These are phyloP conservation scores for Coemansia sp. DNA, from an alignment of 192 early-diverging fungal genomes.

Conservation along the genomic window DNA sequence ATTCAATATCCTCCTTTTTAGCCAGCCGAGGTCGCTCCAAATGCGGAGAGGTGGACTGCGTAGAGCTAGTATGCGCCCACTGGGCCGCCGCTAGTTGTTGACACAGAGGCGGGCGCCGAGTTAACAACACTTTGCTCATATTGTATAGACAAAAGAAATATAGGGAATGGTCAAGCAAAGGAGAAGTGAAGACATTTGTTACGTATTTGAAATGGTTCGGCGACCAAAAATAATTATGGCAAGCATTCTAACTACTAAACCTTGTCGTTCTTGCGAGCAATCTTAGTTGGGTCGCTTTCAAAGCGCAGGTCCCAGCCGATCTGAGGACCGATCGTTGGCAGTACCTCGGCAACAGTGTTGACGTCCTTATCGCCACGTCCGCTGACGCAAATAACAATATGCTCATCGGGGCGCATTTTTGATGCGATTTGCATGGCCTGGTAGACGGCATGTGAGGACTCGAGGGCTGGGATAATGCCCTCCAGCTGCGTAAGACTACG, in stretches of 20 bases:
- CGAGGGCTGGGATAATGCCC: conserved; percentile 96
- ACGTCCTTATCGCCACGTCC: conserved; percentile 99
- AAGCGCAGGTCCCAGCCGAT: conserved; percentile 86
- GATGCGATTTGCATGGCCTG: conserved; percentile 76
- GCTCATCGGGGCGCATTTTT: conserved; percentile 70
- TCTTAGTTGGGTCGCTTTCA: conserved; percentile 46
- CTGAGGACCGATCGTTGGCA: conserved; percentile 86
- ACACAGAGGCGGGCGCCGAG: background rate
- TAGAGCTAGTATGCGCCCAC: background rate
- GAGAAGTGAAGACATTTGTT: background rate
- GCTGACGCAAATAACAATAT: conserved; percentile 86
- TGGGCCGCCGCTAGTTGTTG: background rate
- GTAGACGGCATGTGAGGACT: conserved; percentile 92
- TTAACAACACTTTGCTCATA: background rate
- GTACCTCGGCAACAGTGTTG: conserved; percentile 82
- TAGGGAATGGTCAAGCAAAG: background rate
- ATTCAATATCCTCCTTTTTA: conserved; percentile 29
- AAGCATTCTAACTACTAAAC: background rate
- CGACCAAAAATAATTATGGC: background rate
- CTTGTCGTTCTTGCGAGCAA: conserved; percentile 4
- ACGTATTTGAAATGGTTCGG: background rate
- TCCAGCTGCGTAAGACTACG: conserved; percentile 66
- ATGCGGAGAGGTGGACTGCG: background rate
- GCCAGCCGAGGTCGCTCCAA: conserved; percentile 3
- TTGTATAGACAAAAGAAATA: background rate